Evolutionary conservation across 2,329 filamentous ascomycete genomes (phyloP), one percentile per base, ranked within the genome.

Genomic region (Zymoseptoria tritici): DNA sequence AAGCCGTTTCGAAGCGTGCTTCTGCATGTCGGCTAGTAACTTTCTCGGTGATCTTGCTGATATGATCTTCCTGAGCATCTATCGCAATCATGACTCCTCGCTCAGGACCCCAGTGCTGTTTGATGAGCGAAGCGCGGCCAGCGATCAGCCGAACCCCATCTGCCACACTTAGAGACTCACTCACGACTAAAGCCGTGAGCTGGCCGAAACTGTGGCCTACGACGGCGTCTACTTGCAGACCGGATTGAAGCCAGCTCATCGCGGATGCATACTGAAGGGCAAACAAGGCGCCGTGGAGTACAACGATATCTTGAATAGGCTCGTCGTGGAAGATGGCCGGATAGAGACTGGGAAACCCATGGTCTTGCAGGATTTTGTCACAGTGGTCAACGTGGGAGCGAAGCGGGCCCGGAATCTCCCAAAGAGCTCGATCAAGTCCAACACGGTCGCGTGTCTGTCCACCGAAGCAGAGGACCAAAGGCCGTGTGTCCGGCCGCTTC

Each of bases 181-280:
- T 55, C 16, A 62, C 52, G 24, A 50, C 52, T 20, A 60, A 42
- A 9, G 60, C 60, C 19, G 54, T 54, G 3, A 64, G 52, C 31
- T 64, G 49, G 9, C 62, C 62, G 26, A 64, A 58, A 50, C 58
- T 60, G 46, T 64, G 62, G 4, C 62, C 62, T 7, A 63, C 53
- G 7, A 60, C 49, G 13, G 56, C 52, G 21, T 46, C 54, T 9
- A 61, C 52, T 49, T 53, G n/a, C 1, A 63, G 19, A 22, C 62
- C 62, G 20, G 31, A 57, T 19, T 59, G 56, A 9, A 64, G 58
- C 60, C 60, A 64, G 51, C 52, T 57, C 49, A 54, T 55, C 1
- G 62, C 62, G 19, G 49, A 57, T 6, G 62, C 50, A 36, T 60
- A 64, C 29, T 64, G 60, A 54, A 59, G 46, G 1, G 60, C 54